Conservation (phyloP, 129 eudicot species). For the Chrysanthemum lavandulifolium region DNA sequence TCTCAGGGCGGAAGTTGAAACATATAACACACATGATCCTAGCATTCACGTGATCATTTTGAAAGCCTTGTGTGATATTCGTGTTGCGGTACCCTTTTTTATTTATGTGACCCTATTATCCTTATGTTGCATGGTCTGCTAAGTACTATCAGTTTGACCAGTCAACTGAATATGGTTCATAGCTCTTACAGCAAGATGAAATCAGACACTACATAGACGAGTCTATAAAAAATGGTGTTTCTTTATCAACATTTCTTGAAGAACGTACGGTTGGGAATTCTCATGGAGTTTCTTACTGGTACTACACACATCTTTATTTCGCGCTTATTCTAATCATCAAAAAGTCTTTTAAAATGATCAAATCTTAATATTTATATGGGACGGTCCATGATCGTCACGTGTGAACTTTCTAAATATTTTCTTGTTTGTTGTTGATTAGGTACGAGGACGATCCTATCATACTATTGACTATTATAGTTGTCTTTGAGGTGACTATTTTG, state of each 20-base stretch:
- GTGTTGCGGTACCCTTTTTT: slow-evolving; percentile 75
- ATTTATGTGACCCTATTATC: not conserved
- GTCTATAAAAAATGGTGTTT: slow-evolving; percentile 75
- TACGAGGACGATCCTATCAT: slow-evolving; percentile 86
- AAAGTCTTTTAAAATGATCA: not conserved
- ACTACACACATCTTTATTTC: slow-evolving; percentile 23
- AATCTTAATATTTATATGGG: not conserved
- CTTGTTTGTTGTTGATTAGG: slow-evolving; percentile 43
- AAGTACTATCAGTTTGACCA: slow-evolving; percentile 2
- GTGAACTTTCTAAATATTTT: not conserved
- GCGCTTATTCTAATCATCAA: not conserved
- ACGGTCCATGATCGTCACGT: not conserved
- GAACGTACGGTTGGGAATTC: slow-evolving; percentile 94
- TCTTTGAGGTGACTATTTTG: no score
- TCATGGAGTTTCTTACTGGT: slow-evolving; percentile 93
- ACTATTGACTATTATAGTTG: no score
- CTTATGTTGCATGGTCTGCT: not conserved
- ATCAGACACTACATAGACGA: slow-evolving; percentile 78
- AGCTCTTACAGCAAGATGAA: slow-evolving; percentile 86
- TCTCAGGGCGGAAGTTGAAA: slow-evolving; percentile 75
- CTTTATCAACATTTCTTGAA: slow-evolving; percentile 80
- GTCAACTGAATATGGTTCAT: slow-evolving; percentile 14
- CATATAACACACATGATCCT: slow-evolving; percentile 81
- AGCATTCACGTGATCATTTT: slow-evolving; percentile 77
- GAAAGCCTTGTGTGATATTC: slow-evolving; percentile 95